A percentile compares a stretch with the other conserved stretches of the same genome.
These are phyloP conservation scores for Thoreauomyces humboldtii DNA, from an alignment of 192 early-diverging fungal species.

Conservation along the genomic window DNA sequence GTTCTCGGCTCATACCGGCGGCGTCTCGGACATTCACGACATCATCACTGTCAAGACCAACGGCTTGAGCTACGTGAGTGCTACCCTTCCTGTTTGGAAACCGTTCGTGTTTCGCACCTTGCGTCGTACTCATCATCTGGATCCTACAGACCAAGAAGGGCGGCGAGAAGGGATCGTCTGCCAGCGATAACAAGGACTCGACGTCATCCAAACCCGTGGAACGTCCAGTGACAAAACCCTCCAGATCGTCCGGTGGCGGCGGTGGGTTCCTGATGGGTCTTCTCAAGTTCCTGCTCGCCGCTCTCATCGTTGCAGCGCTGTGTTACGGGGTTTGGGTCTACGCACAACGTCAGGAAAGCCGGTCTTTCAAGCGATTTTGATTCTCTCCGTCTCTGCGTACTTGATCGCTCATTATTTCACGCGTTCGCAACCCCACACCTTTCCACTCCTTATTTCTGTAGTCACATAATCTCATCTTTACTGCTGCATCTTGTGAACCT, in stretches of 20 bases:
- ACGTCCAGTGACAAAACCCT: slow-evolving; percentile 4
- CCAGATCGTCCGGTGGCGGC: not conserved
- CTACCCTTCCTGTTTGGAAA: no score
- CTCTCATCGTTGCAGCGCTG: slow-evolving; percentile 26
- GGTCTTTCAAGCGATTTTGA: slow-evolving; percentile 54
- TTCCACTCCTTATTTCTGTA: not conserved
- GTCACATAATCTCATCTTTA: no score
- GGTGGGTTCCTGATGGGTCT: not conserved
- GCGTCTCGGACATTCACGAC: slow-evolving; percentile 60
- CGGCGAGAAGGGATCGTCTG: not conserved
- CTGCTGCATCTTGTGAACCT: no score
- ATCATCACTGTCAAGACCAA: slow-evolving; percentile 32
- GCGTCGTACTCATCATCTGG: no score
- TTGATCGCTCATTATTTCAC: not conserved
- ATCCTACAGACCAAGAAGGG: no score
- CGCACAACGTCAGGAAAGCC: slow-evolving; percentile 34
- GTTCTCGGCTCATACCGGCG: slow-evolving; percentile 90
- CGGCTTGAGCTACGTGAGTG: slow-evolving; percentile 38
- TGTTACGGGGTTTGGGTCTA: slow-evolving; percentile 31
- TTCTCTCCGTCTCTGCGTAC: no score
- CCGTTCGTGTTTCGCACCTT: not conserved
- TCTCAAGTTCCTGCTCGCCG: slow-evolving; percentile 34
- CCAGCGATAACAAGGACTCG: not conserved
- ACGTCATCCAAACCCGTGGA: no score
- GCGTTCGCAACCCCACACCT: not conserved